These are phyloP conservation scores for Sesbania bispinosa DNA, from an alignment of 306 rosid genomes.

Conservation along the genomic window DNA sequence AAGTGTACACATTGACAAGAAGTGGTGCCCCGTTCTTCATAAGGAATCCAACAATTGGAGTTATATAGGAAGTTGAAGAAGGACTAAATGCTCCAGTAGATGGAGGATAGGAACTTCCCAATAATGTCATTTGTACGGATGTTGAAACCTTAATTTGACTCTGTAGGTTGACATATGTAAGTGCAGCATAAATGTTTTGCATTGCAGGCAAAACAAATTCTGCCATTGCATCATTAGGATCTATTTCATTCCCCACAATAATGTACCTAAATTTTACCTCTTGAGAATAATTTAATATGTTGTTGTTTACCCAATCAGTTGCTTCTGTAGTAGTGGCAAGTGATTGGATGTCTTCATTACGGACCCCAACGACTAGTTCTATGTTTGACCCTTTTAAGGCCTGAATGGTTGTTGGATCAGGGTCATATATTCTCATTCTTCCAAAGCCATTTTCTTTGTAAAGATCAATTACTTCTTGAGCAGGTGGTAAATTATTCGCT, in stretches of 20 bases:
- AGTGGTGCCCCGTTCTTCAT: conserved; percentile 44
- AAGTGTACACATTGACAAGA: conserved; percentile 52
- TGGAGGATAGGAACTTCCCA: too few relatives aligned
- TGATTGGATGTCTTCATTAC: conserved; percentile 8
- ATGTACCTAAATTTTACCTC: conserved; percentile 46
- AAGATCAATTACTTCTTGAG: conserved; percentile 31
- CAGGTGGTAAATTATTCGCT: conserved; percentile 26
- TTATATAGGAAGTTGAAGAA: conserved; percentile 26
- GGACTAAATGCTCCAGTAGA: too few relatives aligned
- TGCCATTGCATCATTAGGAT: background rate
- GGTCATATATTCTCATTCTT: conserved; percentile 39
- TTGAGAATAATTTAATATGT: conserved; percentile 17
- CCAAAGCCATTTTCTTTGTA: conserved; percentile 33
- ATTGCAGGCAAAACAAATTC: too few relatives aligned
- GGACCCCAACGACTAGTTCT: conserved; percentile 38
- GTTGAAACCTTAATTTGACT: too few relatives aligned
- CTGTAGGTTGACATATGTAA: too few relatives aligned
- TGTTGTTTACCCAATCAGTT: conserved; percentile 34
- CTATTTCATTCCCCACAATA: conserved; percentile 48
- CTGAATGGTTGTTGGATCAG: conserved; percentile 12
- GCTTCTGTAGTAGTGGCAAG: conserved; percentile 27
- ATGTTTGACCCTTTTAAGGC: conserved; percentile 54
- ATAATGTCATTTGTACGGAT: too few relatives aligned
- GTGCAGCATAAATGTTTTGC: too few relatives aligned
- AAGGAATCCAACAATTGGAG: conserved; percentile 41